Evolutionary conservation across 2,329 filamentous ascomycete species (phyloP), one percentile per base, ranked within the genome.

Genomic region (Amesomyces nigricolor): DNA sequence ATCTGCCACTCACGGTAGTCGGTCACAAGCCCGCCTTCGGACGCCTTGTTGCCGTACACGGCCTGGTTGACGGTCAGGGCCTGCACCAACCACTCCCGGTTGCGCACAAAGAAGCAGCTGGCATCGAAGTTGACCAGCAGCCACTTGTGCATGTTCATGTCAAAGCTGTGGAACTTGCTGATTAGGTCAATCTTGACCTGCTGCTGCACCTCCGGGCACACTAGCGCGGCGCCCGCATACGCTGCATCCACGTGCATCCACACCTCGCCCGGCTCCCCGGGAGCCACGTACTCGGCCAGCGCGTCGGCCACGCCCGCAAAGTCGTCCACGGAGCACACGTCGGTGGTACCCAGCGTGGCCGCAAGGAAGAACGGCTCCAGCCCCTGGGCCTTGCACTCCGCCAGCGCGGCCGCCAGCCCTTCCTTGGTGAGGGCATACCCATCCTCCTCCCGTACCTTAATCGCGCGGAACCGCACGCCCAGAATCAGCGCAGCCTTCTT

Each of bases 1-100:
- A 97, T 95, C 73, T 96, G 91, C 92, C 92, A 97, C 76, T 97
- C 91, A 46, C 92, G 83, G 75, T 96, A 96, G 72, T 97, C 92
- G 22, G 90, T 96, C 1, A 96, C 92, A 2, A 92, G 79, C 0
- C 90, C 91, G 38, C 80, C 82, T 64, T 94, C 89, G 3, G 87
- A 88, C 73, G 86, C 90, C 4, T 82, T 75, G 72, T 96, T 96
- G 61, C 85, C 80, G 62, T 68, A 70, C 54, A 70, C 67, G 63
- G 68, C 72, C 29, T 96, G 82, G 74, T 95, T 96, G 4, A 86
- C 80, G 0, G 89, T 85, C 42, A 96, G 79, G 0, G 91, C 88
- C 58, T 86, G 79, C 43, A 87, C 89, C n/a, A 97, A 80, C 72
- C 91, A 85, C 53, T 77, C 74, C 14, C 91, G 82, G 65, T 85